A percentile compares a stretch with the other conserved stretches of the same genome.
phyloP scores from a whole-genome alignment of 2,329 filamentous ascomycete genomes.

The Fusarium udum region DNA sequence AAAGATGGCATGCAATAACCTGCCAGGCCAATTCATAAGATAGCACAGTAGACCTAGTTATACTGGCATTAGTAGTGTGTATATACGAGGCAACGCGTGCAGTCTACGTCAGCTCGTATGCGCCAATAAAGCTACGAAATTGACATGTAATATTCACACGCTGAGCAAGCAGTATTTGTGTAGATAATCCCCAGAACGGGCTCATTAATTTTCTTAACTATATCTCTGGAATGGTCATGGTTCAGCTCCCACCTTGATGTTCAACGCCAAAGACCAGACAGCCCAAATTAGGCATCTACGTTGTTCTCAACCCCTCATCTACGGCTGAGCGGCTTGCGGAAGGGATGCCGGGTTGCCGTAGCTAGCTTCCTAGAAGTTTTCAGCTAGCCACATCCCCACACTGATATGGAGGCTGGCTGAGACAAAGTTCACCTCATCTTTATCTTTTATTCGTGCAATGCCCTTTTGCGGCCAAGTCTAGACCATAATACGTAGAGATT shows the following conservation, averaged over 20 bases:
- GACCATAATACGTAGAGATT: background rate
- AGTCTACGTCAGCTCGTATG: background rate
- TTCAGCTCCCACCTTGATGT: background rate
- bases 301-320: background rate
- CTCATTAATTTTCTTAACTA: fast-evolving
- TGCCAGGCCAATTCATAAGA: background rate
- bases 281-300: background rate
- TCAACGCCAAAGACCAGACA: no score
- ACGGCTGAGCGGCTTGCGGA: background rate
- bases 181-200: fast-evolving
- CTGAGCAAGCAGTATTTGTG: background rate
- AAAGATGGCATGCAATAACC: fast-evolving
- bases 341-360: background rate
- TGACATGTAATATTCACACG: fast-evolving
- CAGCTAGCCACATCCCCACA: background rate
- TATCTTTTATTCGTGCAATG: background rate
- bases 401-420: background rate
- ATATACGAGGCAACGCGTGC: background rate
- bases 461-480: background rate
- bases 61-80: fast-evolving
- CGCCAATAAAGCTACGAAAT: no score
- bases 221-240: background rate
- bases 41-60: background rate
- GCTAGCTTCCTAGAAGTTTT: background rate
- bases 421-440: background rate